phyloP scores from a whole-genome alignment of 2,329 filamentous ascomycete genomes.

The Arthrobotrys musiformis region DNA sequence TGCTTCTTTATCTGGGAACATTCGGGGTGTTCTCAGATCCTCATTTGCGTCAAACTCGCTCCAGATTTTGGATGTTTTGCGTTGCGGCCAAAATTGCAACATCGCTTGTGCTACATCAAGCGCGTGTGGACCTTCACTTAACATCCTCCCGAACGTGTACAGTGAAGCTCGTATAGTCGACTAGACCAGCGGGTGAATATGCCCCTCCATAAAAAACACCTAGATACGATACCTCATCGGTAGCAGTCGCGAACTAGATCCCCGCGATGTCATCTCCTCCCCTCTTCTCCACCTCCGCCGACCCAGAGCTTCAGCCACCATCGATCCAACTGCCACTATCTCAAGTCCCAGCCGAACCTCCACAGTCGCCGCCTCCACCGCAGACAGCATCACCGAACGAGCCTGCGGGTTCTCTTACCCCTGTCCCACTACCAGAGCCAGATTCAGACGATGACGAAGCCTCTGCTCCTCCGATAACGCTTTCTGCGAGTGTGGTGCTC shows the following conservation, averaged over 20 bases:
- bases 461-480: constrained; percentile 70
- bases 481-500: constrained; percentile 72
- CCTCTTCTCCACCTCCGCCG: constrained; percentile 42
- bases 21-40: too few relatives aligned
- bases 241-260: background rate
- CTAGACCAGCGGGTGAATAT: background rate
- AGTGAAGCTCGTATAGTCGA: background rate
- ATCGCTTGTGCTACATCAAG: background rate
- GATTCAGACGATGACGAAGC: constrained; percentile 63
- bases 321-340: constrained; percentile 33
- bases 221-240: background rate
- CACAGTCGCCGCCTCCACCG: constrained; percentile 3
- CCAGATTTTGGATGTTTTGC: background rate
- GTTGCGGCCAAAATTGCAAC: constrained; percentile 1
- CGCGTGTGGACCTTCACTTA: too few relatives aligned
- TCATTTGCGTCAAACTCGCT: too few relatives aligned
- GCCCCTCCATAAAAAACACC: background rate
- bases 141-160: too few relatives aligned
- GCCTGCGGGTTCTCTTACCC: constrained; percentile 24
- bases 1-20: too few relatives aligned
- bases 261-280: constrained; percentile 39
- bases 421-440: constrained; percentile 38
- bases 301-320: constrained; percentile 43
- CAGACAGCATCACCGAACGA: constrained; percentile 32
- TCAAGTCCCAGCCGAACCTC: constrained; percentile 23